A percentile compares a stretch with the other conserved stretches of the same genome.
Evolutionary conservation across 1,284 basidiomycete species (phyloP).

Genomic region (Coriolopsis trogii): DNA sequence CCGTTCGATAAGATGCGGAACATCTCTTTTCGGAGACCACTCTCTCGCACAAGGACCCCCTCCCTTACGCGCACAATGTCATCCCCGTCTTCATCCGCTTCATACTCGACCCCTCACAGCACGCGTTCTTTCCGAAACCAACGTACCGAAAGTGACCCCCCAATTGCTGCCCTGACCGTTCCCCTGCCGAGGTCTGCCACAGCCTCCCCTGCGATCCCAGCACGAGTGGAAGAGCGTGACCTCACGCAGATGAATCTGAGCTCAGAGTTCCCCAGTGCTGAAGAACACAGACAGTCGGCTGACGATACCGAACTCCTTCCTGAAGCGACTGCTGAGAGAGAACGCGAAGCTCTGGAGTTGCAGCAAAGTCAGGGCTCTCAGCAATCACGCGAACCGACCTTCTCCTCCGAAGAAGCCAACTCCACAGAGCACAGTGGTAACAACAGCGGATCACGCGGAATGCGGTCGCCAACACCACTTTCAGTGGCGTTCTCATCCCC

Average conservation of each 20-base stretch:
- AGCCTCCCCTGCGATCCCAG: constrained; percentile 40
- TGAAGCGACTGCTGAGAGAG: constrained; percentile 9
- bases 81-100: constrained; percentile 61
- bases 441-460: constrained; percentile 11
- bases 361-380: constrained; percentile 8
- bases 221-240: constrained; percentile 34
- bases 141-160: constrained; percentile 46
- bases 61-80: constrained; percentile 68
- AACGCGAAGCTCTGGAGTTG: neutral
- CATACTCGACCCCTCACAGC: constrained; percentile 66
- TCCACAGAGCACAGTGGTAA: constrained; percentile 14
- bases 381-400: constrained; percentile 55
- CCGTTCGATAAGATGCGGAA: constrained; percentile 70
- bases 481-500: constrained; percentile 47
- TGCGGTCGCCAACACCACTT: constrained; percentile 34
- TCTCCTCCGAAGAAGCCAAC: constrained; percentile 55
- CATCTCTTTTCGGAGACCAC: constrained; percentile 57
- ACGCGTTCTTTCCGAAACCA: constrained; percentile 46
- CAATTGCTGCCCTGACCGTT: constrained; percentile 47
- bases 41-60: constrained; percentile 65
- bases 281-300: constrained; percentile 1
- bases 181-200: constrained; percentile 60
- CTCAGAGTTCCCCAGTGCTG: constrained; percentile 9
- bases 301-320: constrained; percentile 21
- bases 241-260: constrained; percentile 19